Base-by-base conservation (phyloP, 352 stramenopile species). In the Phytophthora idaei region DNA sequence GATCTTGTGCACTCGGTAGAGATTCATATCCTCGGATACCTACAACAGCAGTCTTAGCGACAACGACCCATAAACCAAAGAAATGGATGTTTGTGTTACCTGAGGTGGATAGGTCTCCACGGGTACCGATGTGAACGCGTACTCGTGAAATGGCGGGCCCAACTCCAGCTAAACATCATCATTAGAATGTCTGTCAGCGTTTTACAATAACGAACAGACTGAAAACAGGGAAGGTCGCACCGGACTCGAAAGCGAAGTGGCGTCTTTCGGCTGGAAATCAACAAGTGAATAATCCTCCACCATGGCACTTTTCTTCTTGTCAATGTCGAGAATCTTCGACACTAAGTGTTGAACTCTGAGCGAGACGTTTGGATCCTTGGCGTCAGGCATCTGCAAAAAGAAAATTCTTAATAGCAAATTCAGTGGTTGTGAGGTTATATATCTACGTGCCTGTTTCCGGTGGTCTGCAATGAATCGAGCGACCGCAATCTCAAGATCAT, bases 61-160 rank as follows among this genome's bases (percentile, higher is more conserved):
- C 10, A 4, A 42, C 5, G 5, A 42, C 12, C 36, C 10, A n/a
- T 12, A 42, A 5, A 9, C 36, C 4, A 42, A 3, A 42, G 3
- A 9, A 7, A 3, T 42, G 10, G 36, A n/a, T 42, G 27, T n/a
- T 9, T 51, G 9, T 15, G 2, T 47, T 67, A 91, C 83, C 71
- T 93, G 87, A n/a, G 87, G 87, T 7, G 87, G 87, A 46, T 92
- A 94, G 36, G 74, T 89, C 57, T 93, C 85, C 34, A 95, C 78
- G 2, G 87, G 87, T 21, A 94, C 73, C 8, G 83, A 58, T 3
- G 84, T 75, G 55, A 90, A 95, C 1, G 67, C 61, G 21, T 82
- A 85, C 1, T 80, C 77, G 14, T 79, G 77, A 56, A 92, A 95
- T 9, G 87, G 87, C 2, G 87, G 87, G n/a, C 87, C 82, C 3